Evolutionary conservation across 257 asterid genomes (phyloP).

Genomic region (Agastache rugosa): DNA sequence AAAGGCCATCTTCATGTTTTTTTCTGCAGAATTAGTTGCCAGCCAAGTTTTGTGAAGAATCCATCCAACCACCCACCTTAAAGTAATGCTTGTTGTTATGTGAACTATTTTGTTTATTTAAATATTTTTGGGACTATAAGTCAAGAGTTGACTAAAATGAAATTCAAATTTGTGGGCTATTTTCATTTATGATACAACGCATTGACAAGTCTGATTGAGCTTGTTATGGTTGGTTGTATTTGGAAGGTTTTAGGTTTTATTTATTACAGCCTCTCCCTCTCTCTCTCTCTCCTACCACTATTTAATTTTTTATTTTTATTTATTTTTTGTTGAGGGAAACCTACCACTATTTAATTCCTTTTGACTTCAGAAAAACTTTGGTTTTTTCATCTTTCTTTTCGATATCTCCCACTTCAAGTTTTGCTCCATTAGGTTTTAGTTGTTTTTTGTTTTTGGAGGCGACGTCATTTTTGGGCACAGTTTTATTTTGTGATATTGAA

Average conservation of each 20-base stretch:
- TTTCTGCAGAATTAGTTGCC: not conserved
- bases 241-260: not conserved
- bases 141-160: not conserved
- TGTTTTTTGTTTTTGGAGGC: too few relatives aligned
- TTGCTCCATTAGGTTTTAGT: too few relatives aligned
- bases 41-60: not conserved
- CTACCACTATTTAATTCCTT: not conserved
- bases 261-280: not conserved
- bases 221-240: not conserved
- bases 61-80: not conserved
- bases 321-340: too few relatives aligned
- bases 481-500: too few relatives aligned
- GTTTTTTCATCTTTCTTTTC: not conserved
- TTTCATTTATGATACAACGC: not conserved
- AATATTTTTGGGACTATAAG: not conserved
- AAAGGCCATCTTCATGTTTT: not conserved
- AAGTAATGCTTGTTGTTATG: not conserved
- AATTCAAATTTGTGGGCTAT: not conserved
- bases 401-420: too few relatives aligned
- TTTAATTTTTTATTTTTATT: too few relatives aligned
- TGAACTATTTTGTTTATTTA: not conserved
- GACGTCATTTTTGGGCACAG: too few relatives aligned
- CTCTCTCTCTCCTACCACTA: not conserved
- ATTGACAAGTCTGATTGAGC: slow-evolving; percentile 22
- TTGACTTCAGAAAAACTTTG: not conserved